Evolutionary conservation across 1,139 yeast genomes (phyloP).

Genomic region (Protomyces gravidus): DNA sequence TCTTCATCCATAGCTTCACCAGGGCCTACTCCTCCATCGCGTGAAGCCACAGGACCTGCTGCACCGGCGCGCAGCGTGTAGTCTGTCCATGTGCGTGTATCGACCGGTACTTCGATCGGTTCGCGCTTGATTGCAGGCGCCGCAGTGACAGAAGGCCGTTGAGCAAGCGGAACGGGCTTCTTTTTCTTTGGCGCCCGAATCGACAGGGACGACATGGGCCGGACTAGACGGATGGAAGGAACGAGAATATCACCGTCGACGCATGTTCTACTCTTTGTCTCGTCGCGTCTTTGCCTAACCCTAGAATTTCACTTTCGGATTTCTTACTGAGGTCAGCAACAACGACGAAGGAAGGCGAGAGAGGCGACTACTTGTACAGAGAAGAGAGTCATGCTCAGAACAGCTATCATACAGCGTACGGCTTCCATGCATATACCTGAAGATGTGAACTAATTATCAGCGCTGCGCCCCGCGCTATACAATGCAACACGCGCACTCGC

Average conservation of each 20-base stretch:
- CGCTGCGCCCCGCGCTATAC: slow-evolving; percentile 14
- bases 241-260: neutral
- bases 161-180: slow-evolving; percentile 1
- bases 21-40: slow-evolving; percentile 41
- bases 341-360: neutral
- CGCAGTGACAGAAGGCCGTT: neutral
- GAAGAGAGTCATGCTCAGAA: neutral
- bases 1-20: neutral
- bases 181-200: slow-evolving; percentile 24
- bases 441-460: neutral
- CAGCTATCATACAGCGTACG: slow-evolving; percentile 1
- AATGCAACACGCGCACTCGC: slow-evolving; percentile 24
- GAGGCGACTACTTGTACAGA: neutral
- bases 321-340: too few relatives aligned
- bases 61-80: slow-evolving; percentile 66
- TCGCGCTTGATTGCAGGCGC: slow-evolving; percentile 22
- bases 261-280: neutral
- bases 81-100: slow-evolving; percentile 46
- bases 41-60: slow-evolving; percentile 62
- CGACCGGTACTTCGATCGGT: slow-evolving; percentile 18
- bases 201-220: slow-evolving; percentile 18
- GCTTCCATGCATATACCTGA: neutral
- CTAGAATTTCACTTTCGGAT: too few relatives aligned
- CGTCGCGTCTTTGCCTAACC: neutral
- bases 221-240: neutral